Base-by-base conservation (phyloP, 192 early-diverging fungal genomes). In the Coemansia sp. region DNA sequence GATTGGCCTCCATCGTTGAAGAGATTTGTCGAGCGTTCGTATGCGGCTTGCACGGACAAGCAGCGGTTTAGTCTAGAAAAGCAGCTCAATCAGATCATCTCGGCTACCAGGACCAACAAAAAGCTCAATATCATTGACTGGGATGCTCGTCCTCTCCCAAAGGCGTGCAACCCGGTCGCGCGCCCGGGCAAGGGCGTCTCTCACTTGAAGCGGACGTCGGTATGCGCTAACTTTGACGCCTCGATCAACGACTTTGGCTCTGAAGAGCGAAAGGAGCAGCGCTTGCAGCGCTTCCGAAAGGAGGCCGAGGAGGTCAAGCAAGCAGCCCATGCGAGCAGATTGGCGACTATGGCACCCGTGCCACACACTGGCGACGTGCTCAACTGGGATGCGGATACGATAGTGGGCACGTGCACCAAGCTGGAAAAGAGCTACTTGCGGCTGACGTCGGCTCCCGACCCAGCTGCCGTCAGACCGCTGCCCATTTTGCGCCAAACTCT, bases 381-480 rank as follows among this genome's bases (percentile, higher is more conserved):
- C 44, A 88, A 91, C 68, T 92, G 91, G 91, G 90, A 94, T 64
- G 80, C 86, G 53, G 78, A 91, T 62, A 93, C 94, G 5, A 94
- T 98, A 68, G 91, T 97, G 23, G 97, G 97, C 38, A 96, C 95
- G 2, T 89, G 90, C 63, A 82, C 85, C 15, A 74, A 86, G 41
- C 83, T 99, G n/a, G 95, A 98, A 76, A 99, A 99, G 80, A 80
- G 80, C 60, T 99, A 98, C 74, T 77, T 98, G 53, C 87, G 97
- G n/a, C 83, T 99, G 68, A 99, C 97, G 15, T 84, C 81, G 84
- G 95, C 95, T 2, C 94, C 95, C 3, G 94, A 98, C 74, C 97
- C 97, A 23, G 64, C 93, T 1, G 92, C 89, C n/a, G 95, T 99
- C n/a, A 84, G 97, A 5, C 97, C 97, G 48, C 77, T 95, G 50